Base-by-base conservation (phyloP, 106 monocot species). In the Cymbidium sinense region DNA sequence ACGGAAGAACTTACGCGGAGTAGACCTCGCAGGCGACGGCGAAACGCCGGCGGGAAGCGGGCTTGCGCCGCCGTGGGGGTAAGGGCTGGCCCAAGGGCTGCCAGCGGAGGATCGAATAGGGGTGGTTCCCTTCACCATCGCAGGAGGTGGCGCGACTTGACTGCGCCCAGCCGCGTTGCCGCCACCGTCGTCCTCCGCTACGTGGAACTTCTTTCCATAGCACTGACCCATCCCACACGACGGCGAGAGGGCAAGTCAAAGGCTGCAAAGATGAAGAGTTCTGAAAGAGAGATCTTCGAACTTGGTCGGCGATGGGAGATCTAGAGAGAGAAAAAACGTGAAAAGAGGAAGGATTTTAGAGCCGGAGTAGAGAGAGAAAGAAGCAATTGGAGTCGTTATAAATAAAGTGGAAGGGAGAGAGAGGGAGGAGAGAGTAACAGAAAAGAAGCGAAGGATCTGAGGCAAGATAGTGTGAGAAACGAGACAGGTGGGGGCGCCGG, bases 21-120 rank as follows among this genome's bases (percentile, higher is more conserved):
- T 90, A 50, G 89, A 87, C 74, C 80, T 86, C 43, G 85, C 87
- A 27, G 89, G 89, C 0, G 93, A 90, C n/a, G 89, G 87, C 11
- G 91, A 81, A 7, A 86, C 55, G 19, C 81, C 71, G 25, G 79
- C 70, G 43, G 88, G 82, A 18, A 83, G 80, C 35, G 85, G 76
- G 65, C 50, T 73, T 30, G 77, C 74, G 50, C 72, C 33, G 5
- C 86, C 85, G 25, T 75, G 73, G 39, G 87, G 86, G 61, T 77
- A 86, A 4, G 93, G 93, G 43, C 87, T 88, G 7, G 87, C 78
- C 87, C 87, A 90, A 19, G 93, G 82, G 27, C 80, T 79, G 54
- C 84, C n/a, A 11, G 75, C 34, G 31, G 84, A 75, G 69, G 70
- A 34, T 35, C 77, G 33, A 43, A 79, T 79, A 0, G 87, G 81